Percentiles rank a stretch among this genome's conserved stretches.
Evolutionary conservation across 345 rosid species (phyloP).

Genomic region (Anacardium occidentale): DNA sequence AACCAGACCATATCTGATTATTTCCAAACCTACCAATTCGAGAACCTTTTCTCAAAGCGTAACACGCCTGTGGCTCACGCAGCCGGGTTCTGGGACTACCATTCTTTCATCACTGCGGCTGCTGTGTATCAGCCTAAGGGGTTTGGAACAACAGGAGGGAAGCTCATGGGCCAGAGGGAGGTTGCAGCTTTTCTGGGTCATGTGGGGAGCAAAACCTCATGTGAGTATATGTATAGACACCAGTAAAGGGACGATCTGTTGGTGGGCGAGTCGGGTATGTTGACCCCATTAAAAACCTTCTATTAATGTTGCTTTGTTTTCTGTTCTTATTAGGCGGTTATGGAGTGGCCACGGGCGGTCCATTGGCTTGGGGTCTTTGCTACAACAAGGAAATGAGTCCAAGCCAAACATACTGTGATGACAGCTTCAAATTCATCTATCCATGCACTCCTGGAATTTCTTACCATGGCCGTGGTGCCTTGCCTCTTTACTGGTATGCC

Average conservation of each 20-base stretch:
- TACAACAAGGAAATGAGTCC: slow-evolving; percentile 94
- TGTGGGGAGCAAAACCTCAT: slow-evolving; percentile 83
- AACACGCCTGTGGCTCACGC: slow-evolving; percentile 81
- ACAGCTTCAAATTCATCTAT: slow-evolving; percentile 57
- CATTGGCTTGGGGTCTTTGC: slow-evolving; percentile 88
- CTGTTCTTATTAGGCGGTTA: slow-evolving; percentile 58
- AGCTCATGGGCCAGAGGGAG: slow-evolving; percentile 57
- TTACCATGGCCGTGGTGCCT: slow-evolving; percentile 87
- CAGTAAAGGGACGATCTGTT: no score
- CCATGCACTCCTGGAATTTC: slow-evolving; percentile 81
- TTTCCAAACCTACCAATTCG: slow-evolving; percentile 74
- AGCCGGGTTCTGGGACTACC: slow-evolving; percentile 72
- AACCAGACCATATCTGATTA: slow-evolving; percentile 65
- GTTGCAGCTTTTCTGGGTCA: slow-evolving; percentile 78
- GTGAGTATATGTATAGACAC: slow-evolving; percentile 24
- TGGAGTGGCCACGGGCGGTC: slow-evolving; percentile 92
- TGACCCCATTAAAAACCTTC: no score
- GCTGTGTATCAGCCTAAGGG: slow-evolving; percentile 67
- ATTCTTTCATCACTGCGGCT: slow-evolving; percentile 66
- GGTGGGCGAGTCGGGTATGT: no score
- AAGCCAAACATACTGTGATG: slow-evolving; percentile 63
- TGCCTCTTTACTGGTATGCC: slow-evolving; percentile 74
- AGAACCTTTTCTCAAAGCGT: slow-evolving; percentile 63
- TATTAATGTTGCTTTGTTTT: no score
- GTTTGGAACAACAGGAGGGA: slow-evolving; percentile 65